Conservation (phyloP, 1,284 basidiomycete genomes). For the Papiliotrema terrestris region DNA sequence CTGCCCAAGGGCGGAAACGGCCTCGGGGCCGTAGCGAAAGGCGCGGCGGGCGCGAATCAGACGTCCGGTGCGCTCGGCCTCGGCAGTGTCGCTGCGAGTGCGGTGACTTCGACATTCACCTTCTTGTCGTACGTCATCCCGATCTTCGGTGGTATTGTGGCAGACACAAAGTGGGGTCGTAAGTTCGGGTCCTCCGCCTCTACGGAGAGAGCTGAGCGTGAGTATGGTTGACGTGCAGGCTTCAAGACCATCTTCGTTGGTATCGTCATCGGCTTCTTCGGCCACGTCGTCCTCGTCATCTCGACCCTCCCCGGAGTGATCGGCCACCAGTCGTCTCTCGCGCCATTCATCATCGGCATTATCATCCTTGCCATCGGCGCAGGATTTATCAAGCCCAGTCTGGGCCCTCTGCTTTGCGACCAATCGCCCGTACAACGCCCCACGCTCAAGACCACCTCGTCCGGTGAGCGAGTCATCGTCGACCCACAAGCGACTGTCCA, state of each 20-base stretch:
- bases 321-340: slow-evolving; percentile 14
- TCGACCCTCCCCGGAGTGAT: slow-evolving; percentile 45
- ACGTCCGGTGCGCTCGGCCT: slow-evolving; percentile 57
- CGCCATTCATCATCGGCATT: slow-evolving; percentile 35
- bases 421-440: slow-evolving; percentile 36
- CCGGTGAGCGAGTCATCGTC: slow-evolving; percentile 40
- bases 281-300: slow-evolving; percentile 43
- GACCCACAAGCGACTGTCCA: slow-evolving; percentile 38
- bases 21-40: slow-evolving; percentile 67
- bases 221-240: slow-evolving; percentile 26
- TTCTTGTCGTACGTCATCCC: slow-evolving; percentile 40
- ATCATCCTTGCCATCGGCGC: slow-evolving; percentile 33
- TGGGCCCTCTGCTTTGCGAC: slow-evolving; percentile 42
- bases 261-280: slow-evolving; percentile 33
- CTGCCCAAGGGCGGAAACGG: slow-evolving; percentile 61
- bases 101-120: slow-evolving; percentile 30
- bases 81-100: slow-evolving; percentile 27
- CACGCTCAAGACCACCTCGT: slow-evolving; percentile 22
- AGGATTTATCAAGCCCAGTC: slow-evolving; percentile 34
- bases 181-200: no score
- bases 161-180: slow-evolving; percentile 64
- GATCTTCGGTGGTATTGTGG: slow-evolving; percentile 56
- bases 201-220: no score
- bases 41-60: slow-evolving; percentile 54
- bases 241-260: slow-evolving; percentile 66